Evolutionary conservation across 768 basidiomycete genomes (phyloP).

Genomic region (Collybia sp.): DNA sequence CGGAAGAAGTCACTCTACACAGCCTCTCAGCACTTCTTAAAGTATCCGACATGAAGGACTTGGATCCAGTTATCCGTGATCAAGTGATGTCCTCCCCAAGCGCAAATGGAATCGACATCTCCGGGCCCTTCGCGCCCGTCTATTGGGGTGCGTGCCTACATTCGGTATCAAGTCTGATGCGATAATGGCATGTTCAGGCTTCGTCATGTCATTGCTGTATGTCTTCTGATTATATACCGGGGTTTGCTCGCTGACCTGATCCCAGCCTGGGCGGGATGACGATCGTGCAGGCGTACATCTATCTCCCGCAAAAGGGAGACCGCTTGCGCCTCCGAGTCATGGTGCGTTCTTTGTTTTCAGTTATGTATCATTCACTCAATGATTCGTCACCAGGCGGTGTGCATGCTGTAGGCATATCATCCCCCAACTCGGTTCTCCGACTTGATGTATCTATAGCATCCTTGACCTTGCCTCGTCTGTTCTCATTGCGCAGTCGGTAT

Average conservation of each 20-base stretch:
- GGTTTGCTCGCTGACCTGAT: neutral
- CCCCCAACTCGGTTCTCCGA: neutral
- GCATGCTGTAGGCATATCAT: constrained; percentile 19
- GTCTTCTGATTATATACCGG: neutral
- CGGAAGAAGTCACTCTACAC: too few relatives aligned
- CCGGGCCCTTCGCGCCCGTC: constrained; percentile 21
- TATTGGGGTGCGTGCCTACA: constrained; percentile 22
- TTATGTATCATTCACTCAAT: neutral
- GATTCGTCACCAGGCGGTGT: constrained; percentile 11
- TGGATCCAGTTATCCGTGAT: too few relatives aligned
- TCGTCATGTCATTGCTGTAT: constrained; percentile 23
- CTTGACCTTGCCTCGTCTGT: constrained; percentile 34
- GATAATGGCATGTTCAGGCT: constrained; percentile 10
- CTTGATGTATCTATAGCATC: constrained; percentile 11
- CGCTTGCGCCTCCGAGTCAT: constrained; percentile 18
- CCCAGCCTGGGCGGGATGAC: constrained; percentile 33
- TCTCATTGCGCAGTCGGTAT: constrained; percentile 37
- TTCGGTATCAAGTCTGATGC: neutral
- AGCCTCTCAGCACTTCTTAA: too few relatives aligned
- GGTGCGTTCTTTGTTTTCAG: constrained; percentile 15
- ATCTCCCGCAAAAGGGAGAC: constrained; percentile 28
- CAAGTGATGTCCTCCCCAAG: neutral
- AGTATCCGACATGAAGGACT: too few relatives aligned
- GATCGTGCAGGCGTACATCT: constrained; percentile 35
- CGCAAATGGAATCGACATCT: constrained; percentile 16